Evolutionary conservation across 169 alveolate species (phyloP), one percentile per base, ranked within the genome.

Genomic region (Miamiensis avidus): DNA sequence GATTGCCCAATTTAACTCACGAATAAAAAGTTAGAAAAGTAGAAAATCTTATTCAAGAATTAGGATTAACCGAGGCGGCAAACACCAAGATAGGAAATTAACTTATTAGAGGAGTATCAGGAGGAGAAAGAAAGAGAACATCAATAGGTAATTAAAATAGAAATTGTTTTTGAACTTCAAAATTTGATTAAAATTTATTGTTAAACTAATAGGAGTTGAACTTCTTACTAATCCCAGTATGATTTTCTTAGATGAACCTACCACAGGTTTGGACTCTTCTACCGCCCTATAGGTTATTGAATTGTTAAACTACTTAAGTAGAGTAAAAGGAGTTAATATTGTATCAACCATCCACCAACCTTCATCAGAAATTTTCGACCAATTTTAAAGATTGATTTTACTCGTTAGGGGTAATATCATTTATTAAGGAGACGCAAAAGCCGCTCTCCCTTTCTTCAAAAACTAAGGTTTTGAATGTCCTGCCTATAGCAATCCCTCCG

Each of bases 191-290:
- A n/a, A n/a, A n/a, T n/a, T n/a, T n/a, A n/a, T n/a, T n/a, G 92
- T 97, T 75, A 83, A 90, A 75, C 89, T 91, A 31, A 85, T 93
- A 69, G 98, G 96, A 25, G 88, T 95, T 34, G 98, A 91, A 79
- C 77, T 95, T 76, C 79, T 95, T 76, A 92, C 96, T 16, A 90
- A 89, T 74, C 98, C 98, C 65, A 81, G 92, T 25, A 86, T 95
- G 30, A 86, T 95, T 28, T 92, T 95, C 81, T 93, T 94, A 26
- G 98, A 95, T 89, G 98, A 95, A 77, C 98, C 98, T 4, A 95
- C 96, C 28, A 91, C 96, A 25, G 96, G 97, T 20, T 89, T 94
- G 77, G 88, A 90, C 87, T 88, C 95, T 29, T 89, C 82, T 49
- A 93, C 96, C 32, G 94, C 97, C 0, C 65, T 84, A 76, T 34